Evolutionary conservation across 108 stramenopile species (phyloP), one percentile per base, ranked within the genome.

Genomic region (Poteriospumella lacustris): DNA sequence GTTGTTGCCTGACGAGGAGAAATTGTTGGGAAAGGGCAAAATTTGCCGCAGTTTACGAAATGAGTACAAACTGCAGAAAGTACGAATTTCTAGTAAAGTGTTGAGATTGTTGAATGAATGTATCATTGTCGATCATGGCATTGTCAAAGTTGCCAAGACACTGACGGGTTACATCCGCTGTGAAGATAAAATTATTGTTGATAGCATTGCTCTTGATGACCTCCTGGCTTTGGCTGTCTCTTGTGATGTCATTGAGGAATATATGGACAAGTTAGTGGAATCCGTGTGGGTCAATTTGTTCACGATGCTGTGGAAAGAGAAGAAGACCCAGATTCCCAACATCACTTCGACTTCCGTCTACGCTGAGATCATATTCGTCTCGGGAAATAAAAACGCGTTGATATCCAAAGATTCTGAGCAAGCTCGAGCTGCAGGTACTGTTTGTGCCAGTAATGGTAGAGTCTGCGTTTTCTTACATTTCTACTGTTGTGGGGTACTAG

Each of bases 301-400:
- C 31, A n/a, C 12, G 9, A 9, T 33, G 19, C 41, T 73, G 36
- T 73, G 70, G 70, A 73, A 56, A 73, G 70, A 73, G 42, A 73
- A 73, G 70, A 73, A 73, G 36, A 9, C 70, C 26, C 31, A 33
- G 12, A 9, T 34, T 12, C 70, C 70, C 42, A 5, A 56, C 31
- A 73, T 56, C 19, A 40, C 24, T 36, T 24, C 19, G 19, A 24
- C 24, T 24, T 19, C 19, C n/a, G 24, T 24, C 52, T 24, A 24
- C 19, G 19, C 52, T 24, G 52, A 56, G 52, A 56, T 56, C 24
- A 19, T 56, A 56, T 24, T 56, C n/a, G n/a, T n/a, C n/a, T n/a
- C n/a, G n/a, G n/a, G n/a, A n/a, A n/a, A n/a, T n/a, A n/a, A n/a
- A n/a, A n/a, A n/a, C n/a, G n/a, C n/a, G n/a, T n/a, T n/a, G n/a